Conservation (phyloP, 2,329 filamentous ascomycete species). For the Pyricularia pennisetigena region DNA sequence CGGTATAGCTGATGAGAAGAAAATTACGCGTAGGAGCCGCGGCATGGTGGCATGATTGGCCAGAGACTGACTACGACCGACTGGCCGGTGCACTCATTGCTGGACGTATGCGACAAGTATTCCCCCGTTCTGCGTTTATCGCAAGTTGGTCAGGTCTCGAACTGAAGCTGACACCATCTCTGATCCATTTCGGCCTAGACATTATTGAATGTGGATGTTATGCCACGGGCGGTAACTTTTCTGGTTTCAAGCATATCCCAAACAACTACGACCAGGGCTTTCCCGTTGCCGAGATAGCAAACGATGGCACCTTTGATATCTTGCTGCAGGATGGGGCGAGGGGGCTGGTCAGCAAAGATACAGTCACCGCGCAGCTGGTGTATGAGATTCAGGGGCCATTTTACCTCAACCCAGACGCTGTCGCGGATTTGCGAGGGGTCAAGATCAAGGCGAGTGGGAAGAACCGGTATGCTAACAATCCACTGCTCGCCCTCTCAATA, state of each 20-base stretch:
- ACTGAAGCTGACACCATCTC: not conserved
- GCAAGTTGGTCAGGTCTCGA: not conserved
- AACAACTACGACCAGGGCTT: conserved; percentile 19
- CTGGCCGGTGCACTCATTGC: conserved; percentile 40
- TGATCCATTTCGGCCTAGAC: conserved; percentile 14
- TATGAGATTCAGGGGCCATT: conserved; percentile 18
- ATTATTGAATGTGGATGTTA: conserved; percentile 45
- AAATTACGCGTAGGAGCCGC: conserved; percentile 28
- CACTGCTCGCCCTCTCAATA: not conserved
- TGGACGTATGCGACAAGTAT: conserved; percentile 19
- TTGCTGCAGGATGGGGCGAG: conserved; percentile 22
- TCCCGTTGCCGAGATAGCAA: conserved; percentile 27
- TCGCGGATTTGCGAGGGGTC: conserved; percentile 27
- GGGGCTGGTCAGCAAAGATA: conserved; percentile 23
- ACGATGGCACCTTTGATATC: conserved; percentile 22
- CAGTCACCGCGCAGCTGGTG: conserved; percentile 8
- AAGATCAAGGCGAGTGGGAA: conserved; percentile 22
- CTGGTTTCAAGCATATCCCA: conserved; percentile 32
- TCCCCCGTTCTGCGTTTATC: not conserved
- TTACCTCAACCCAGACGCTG: conserved; percentile 39
- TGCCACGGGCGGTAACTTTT: conserved; percentile 43
- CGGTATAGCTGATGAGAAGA: not conserved
- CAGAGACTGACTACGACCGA: conserved; percentile 31
- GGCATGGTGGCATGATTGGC: conserved; percentile 45
- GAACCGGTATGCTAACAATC: conserved; percentile 15